Evolutionary conservation across 2,329 filamentous ascomycete species (phyloP).

Genomic region (Pseudopithomyces maydicus): DNA sequence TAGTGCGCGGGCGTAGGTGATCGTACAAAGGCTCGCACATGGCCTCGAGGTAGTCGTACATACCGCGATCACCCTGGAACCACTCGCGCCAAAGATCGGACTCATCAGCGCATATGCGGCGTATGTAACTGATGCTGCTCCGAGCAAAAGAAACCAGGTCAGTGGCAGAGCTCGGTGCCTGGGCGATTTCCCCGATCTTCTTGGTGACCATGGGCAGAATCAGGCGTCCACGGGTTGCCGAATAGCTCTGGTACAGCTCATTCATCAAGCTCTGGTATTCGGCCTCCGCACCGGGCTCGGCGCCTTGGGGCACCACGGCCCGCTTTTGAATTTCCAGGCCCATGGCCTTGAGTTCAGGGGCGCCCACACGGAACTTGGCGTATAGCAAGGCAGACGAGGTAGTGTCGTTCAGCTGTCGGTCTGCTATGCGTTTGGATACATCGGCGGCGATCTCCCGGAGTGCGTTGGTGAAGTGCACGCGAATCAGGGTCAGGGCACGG

Average conservation of each 20-base stretch:
- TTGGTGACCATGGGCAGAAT: conserved; percentile 67
- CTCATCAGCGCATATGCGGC: conserved; percentile 69
- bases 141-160: conserved; percentile 70
- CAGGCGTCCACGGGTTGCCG: conserved; percentile 62
- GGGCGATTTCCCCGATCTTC: conserved; percentile 61
- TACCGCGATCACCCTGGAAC: conserved; percentile 66
- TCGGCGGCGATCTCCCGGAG: conserved; percentile 66
- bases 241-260: conserved; percentile 68
- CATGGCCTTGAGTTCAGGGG: conserved; percentile 68
- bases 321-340: conserved; percentile 71
- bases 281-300: conserved; percentile 62
- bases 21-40: conserved; percentile 72
- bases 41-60: conserved; percentile 70
- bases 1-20: conserved; percentile 66
- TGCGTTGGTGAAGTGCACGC: conserved; percentile 68
- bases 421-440: conserved; percentile 66
- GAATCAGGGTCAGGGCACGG: conserved; percentile 68
- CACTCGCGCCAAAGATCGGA: conserved; percentile 70
- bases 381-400: conserved; percentile 73
- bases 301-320: conserved; percentile 64
- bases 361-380: conserved; percentile 71
- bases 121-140: conserved; percentile 67
- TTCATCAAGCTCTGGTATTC: conserved; percentile 71
- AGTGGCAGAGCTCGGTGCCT: conserved; percentile 64
- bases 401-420: conserved; percentile 72